phyloP scores from a whole-genome alignment of 257 asterid genomes.

The Petunia axillaris region DNA sequence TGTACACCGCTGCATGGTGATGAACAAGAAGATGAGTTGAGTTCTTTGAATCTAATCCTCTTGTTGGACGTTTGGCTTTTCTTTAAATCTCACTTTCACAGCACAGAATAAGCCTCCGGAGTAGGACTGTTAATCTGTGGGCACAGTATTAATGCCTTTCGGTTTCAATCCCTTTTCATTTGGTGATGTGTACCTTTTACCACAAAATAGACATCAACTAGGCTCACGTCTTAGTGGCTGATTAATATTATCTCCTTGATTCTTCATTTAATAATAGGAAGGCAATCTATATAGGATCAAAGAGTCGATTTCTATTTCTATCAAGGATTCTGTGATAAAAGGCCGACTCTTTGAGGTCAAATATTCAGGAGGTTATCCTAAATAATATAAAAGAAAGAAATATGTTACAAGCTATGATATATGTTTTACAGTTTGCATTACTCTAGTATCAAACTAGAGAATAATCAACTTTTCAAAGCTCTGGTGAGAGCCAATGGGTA shows the following conservation, averaged over 20 bases:
- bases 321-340: neutral
- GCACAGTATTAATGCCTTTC: neutral
- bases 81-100: neutral
- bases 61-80: neutral
- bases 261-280: no score
- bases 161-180: neutral
- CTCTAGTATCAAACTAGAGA: no score
- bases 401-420: neutral
- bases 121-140: neutral
- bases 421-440: neutral
- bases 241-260: no score
- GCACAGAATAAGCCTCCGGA: neutral
- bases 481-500: neutral
- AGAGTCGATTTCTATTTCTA: neutral
- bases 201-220: neutral
- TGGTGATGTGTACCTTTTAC: neutral
- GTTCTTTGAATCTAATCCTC: neutral
- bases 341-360: no score
- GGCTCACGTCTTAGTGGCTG: neutral
- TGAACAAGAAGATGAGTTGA: constrained; percentile 1
- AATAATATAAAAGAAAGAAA: no score
- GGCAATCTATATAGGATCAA: no score
- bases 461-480: neutral
- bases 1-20: constrained; percentile 13
- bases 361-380: no score